Evolutionary conservation across 2,329 filamentous ascomycete genomes (phyloP).

Genomic region (Coniochaeta sp.): DNA sequence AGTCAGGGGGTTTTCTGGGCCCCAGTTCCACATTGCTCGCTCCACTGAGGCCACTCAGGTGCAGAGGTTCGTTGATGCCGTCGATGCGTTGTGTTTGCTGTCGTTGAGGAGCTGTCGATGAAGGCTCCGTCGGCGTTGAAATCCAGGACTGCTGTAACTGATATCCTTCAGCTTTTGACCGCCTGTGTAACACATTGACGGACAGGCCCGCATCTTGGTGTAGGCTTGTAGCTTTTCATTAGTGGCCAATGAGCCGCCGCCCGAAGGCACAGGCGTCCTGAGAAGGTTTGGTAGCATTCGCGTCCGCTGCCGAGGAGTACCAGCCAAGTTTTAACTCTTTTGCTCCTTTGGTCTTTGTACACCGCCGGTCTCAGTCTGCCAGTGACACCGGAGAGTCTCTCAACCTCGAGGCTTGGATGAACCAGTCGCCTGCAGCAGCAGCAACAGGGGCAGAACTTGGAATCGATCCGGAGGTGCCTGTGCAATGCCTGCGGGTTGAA

Average conservation of each 20-base stretch:
- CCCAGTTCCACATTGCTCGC: neutral
- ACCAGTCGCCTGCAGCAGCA: neutral
- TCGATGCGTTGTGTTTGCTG: too few relatives aligned
- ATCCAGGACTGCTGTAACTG: too few relatives aligned
- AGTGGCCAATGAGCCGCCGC: neutral
- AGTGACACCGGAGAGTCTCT: neutral
- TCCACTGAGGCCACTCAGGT: neutral
- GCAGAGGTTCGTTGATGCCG: neutral
- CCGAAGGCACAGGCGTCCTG: too few relatives aligned
- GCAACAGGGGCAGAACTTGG: neutral
- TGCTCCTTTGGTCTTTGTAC: neutral
- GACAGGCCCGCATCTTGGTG: too few relatives aligned
- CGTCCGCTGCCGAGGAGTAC: neutral
- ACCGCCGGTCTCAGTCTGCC: neutral
- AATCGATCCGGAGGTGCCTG: neutral
- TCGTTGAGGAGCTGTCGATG: too few relatives aligned
- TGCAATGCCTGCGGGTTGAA: too few relatives aligned
- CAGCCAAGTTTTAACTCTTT: too few relatives aligned
- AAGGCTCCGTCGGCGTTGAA: too few relatives aligned
- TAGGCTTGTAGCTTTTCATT: neutral
- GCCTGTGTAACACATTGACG: too few relatives aligned
- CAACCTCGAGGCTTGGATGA: neutral
- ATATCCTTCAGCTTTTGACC: too few relatives aligned
- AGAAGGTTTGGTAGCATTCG: neutral
- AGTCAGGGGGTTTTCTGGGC: neutral